These are phyloP conservation scores for Candida gorgasii DNA, from an alignment of 805 yeast species.

Conservation along the genomic window DNA sequence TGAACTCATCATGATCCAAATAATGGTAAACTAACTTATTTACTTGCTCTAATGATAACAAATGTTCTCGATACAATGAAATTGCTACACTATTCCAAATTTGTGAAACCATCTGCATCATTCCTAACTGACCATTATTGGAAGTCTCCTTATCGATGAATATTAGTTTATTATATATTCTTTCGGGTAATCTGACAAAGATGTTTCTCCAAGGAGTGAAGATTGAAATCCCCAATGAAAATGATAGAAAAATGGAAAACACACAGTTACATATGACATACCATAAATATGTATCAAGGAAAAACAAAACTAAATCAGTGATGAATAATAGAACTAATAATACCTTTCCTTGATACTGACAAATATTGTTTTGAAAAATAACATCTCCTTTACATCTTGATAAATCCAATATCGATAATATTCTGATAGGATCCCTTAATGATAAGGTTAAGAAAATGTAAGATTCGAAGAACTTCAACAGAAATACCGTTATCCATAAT, in stretches of 20 bases:
- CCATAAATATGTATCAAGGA: slow-evolving; percentile 43
- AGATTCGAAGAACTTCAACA: slow-evolving; percentile 36
- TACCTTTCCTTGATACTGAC: slow-evolving; percentile 29
- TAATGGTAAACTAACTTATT: slow-evolving; percentile 29
- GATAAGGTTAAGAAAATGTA: slow-evolving; percentile 38
- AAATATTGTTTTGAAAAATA: slow-evolving; percentile 23
- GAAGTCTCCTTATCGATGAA: slow-evolving; percentile 6
- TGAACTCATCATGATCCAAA: slow-evolving; percentile 7
- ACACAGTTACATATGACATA: slow-evolving; percentile 37
- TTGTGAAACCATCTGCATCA: slow-evolving; percentile 20
- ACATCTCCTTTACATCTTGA: slow-evolving; percentile 29
- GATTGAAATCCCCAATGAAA: slow-evolving; percentile 32
- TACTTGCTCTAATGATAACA: slow-evolving; percentile 43
- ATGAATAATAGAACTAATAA: slow-evolving; percentile 25
- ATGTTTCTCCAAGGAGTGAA: slow-evolving; percentile 42
- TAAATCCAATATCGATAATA: slow-evolving; percentile 27
- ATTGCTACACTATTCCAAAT: slow-evolving; percentile 31
- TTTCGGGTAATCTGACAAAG: slow-evolving; percentile 35
- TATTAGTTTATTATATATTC: slow-evolving; percentile 30
- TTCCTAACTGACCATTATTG: neutral
- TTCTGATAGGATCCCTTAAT: slow-evolving; percentile 34
- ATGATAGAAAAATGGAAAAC: slow-evolving; percentile 33
- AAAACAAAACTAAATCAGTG: slow-evolving; percentile 34
- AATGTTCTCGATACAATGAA: slow-evolving; percentile 39
- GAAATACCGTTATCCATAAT: slow-evolving; percentile 33